Percentiles rank a stretch among this genome's conserved stretches.
Evolutionary conservation across 73 alveolate species (phyloP).

Genomic region (Paramecium biaurelia): DNA sequence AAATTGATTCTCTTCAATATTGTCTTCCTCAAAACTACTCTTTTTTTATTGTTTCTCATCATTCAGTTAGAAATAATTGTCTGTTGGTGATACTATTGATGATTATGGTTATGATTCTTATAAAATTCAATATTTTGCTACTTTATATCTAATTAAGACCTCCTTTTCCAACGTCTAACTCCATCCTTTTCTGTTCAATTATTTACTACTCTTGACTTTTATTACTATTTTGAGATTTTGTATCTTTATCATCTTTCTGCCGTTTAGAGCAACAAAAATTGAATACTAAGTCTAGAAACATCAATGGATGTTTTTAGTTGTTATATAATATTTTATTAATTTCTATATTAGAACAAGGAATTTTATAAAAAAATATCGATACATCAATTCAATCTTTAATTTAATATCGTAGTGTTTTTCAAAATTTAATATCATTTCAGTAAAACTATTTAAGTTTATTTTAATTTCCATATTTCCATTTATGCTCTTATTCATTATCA

Average conservation of each 20-base stretch:
- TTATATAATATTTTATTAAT: not conserved
- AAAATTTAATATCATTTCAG: not conserved
- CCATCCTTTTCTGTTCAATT: not conserved
- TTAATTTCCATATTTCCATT: not conserved
- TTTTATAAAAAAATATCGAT: not conserved
- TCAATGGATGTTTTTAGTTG: not conserved
- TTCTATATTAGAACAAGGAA: not conserved
- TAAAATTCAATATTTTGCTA: not conserved
- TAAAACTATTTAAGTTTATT: not conserved
- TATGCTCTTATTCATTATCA: too few relatives aligned
- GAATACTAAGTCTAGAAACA: constrained; percentile 26
- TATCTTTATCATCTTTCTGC: not conserved
- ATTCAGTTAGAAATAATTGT: not conserved
- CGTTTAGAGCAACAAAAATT: constrained; percentile 15
- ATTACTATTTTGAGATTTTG: not conserved
- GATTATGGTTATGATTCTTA: not conserved
- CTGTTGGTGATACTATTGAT: constrained; percentile 21
- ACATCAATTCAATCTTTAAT: not conserved
- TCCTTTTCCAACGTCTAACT: not conserved
- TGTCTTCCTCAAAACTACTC: not conserved
- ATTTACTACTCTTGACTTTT: not conserved
- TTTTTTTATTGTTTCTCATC: not conserved
- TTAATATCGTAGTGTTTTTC: not conserved
- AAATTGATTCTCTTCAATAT: not conserved
- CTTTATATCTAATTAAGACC: not conserved